Percentiles rank a stretch among this genome's conserved stretches.
These are phyloP conservation scores for Manihot esculenta DNA, from an alignment of 441 rosid genomes.

Conservation along the genomic window DNA sequence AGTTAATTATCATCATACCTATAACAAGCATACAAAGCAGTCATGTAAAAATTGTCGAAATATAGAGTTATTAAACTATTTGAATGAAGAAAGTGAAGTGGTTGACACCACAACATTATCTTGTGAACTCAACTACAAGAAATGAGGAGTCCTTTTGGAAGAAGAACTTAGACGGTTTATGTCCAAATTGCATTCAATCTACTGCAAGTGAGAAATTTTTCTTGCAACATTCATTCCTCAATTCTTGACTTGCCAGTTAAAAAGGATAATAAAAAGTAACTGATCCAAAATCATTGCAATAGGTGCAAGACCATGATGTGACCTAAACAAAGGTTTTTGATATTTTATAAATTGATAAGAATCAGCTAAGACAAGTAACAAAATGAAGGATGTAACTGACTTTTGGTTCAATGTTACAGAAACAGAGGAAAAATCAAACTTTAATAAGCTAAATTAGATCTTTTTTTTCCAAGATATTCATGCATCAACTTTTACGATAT, in stretches of 20 bases:
- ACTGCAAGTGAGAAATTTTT: not conserved
- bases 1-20: constrained; percentile 17
- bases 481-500: not conserved
- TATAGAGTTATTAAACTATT: not conserved
- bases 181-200: not conserved
- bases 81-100: not conserved
- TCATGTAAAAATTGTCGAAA: not conserved
- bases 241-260: not conserved
- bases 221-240: not conserved
- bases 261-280: not conserved
- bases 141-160: not conserved
- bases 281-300: not conserved
- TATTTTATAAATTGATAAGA: not conserved
- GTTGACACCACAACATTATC: not conserved
- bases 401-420: not conserved
- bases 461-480: not conserved
- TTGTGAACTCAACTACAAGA: not conserved
- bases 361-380: not conserved
- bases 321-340: not conserved
- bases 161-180: not conserved
- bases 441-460: too few relatives aligned
- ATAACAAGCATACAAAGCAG: not conserved
- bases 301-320: constrained; percentile 1
- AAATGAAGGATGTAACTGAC: not conserved
- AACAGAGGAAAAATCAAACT: not conserved